Evolutionary conservation across 768 basidiomycete species (phyloP).

Genomic region (Hygrocybe punicea): DNA sequence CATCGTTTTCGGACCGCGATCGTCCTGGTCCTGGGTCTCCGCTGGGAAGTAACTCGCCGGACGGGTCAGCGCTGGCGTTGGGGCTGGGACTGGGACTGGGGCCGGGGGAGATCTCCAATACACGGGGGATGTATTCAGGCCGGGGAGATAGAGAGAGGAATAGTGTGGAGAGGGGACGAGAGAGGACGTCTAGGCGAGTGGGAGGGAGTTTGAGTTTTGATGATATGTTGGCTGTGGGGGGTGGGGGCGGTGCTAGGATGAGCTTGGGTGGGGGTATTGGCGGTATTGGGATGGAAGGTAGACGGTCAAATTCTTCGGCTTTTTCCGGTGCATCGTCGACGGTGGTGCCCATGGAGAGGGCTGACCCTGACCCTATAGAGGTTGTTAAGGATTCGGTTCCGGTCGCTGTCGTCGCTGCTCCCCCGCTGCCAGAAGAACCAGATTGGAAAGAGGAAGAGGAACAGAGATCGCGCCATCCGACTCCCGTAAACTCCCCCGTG

Average conservation of each 20-base stretch:
- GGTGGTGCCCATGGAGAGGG: too few relatives aligned
- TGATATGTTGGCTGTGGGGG: neutral
- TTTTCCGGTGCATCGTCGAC: too few relatives aligned
- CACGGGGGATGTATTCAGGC: slow-evolving; percentile 19
- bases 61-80: slow-evolving; percentile 21
- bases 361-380: too few relatives aligned
- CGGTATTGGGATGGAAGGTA: neutral
- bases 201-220: slow-evolving; percentile 11
- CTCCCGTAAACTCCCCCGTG: slow-evolving; percentile 45
- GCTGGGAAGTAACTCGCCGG: slow-evolving; percentile 29
- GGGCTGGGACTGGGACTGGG: slow-evolving; percentile 28
- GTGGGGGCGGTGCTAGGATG: neutral
- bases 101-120: slow-evolving; percentile 34
- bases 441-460: slow-evolving; percentile 1
- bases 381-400: neutral
- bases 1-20: slow-evolving; percentile 51
- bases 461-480: slow-evolving; percentile 29
- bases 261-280: neutral
- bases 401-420: neutral
- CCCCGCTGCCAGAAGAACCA: neutral
- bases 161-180: slow-evolving; percentile 14
- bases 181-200: slow-evolving; percentile 7
- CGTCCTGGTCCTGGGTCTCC: slow-evolving; percentile 26
- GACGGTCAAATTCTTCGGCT: neutral
- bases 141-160: slow-evolving; percentile 9